Evolutionary conservation across 306 rosid species (phyloP), one percentile per base, ranked within the genome.

Genomic region (Styphnolobium japonicum): DNA sequence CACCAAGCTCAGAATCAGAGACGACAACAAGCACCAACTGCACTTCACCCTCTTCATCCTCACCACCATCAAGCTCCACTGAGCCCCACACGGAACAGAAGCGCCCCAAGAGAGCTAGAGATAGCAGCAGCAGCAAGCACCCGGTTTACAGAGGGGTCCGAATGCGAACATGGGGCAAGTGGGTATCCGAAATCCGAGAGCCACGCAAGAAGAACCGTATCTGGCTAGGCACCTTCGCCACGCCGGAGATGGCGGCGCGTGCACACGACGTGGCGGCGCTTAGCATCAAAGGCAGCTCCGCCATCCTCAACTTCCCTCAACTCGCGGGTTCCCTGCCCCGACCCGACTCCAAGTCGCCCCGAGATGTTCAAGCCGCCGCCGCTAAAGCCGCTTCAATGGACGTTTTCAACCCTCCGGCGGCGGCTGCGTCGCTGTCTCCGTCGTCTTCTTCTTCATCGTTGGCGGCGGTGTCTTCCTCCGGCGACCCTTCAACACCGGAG

Each of bases 141-240:
- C 90, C 98, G 1, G 86, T 86, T 5, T 95, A 91, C 81, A 86
- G 97, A 82, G 99, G 99, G 27, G 97, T 95, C 19, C 87, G 99
- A 89, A 95, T 92, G 99, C 81, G 99, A 55, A 63, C 92, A 0
- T 95, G 99, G 99, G 99, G 99, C 4, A 95, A 90, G 68, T 95
- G 99, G 99, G 99, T 95, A 2, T 95, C 99, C 23, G 99, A 95
- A 90, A 95, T 95, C 84, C 90, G 99, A 0, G 97, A 95, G 70
- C 99, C 99, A 2, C 60, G 96, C 42, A 95, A 95, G 82, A 95
- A 95, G 73, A 95, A 85, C 68, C 89, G 99, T 88, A 95, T 95
- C 91, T 95, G 99, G 99, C 92, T 95, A 0, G 99, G 99, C 0
- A 95, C 99, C 3, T 95, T 88, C 81, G 88, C 94, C 10, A 91